These are phyloP conservation scores for Jatropha curcas DNA, from an alignment of 345 rosid species.

Conservation along the genomic window DNA sequence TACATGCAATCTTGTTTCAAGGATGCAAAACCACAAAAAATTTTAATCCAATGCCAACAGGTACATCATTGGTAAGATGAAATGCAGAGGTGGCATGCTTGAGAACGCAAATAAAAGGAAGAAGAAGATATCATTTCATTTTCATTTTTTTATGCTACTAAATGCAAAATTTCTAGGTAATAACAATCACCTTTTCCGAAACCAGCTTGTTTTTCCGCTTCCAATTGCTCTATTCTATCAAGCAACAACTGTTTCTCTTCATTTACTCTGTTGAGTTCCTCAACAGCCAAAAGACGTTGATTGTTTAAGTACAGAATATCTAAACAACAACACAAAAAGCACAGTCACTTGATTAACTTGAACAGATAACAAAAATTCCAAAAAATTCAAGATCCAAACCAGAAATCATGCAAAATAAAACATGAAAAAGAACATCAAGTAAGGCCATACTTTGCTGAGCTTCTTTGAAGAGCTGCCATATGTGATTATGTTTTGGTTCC, in stretches of 20 bases:
- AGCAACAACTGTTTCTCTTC: conserved; percentile 53
- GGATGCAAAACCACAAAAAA: background rate
- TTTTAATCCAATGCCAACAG: background rate
- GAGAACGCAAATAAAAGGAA: background rate
- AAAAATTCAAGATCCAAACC: background rate
- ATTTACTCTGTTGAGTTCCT: conserved; percentile 54
- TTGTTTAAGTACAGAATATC: conserved; percentile 70
- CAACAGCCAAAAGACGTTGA: conserved; percentile 60
- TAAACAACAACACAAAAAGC: conserved; percentile 20
- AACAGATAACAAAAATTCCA: background rate
- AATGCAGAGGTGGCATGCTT: background rate
- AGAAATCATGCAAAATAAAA: background rate
- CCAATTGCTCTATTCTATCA: conserved; percentile 50
- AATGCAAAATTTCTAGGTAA: conserved; percentile 9
- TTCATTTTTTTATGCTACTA: conserved; percentile 5
- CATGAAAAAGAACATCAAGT: conserved; percentile 8
- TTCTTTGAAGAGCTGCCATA: conserved; percentile 69
- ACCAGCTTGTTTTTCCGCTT: conserved; percentile 35
- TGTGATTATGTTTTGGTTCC: conserved; percentile 42
- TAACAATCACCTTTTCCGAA: conserved; percentile 41
- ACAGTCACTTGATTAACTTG: background rate
- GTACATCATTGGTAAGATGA: background rate
- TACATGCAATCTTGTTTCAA: background rate
- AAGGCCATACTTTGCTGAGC: conserved; percentile 62
- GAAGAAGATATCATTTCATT: background rate